Evolutionary conservation across 1,139 yeast genomes (phyloP).

Genomic region (Scheffersomyces segobiensis): DNA sequence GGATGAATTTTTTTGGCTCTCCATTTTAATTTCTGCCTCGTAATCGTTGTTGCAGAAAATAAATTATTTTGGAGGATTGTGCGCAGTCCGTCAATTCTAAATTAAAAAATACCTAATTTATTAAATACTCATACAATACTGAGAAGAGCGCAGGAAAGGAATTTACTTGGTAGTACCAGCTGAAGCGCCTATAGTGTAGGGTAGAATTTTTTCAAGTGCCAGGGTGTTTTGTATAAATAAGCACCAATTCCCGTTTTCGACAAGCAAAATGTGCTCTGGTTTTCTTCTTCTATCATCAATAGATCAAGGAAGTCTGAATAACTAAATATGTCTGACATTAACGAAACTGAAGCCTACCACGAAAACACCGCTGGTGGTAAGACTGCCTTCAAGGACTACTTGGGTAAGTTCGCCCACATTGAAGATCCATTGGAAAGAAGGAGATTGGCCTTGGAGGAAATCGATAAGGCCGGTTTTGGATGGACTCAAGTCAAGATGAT

Average conservation of each 20-base stretch:
- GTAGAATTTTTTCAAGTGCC: background rate
- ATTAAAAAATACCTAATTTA: background rate
- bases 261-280: background rate
- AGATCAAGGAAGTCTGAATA: background rate
- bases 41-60: background rate
- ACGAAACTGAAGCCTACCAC: constrained; percentile 17
- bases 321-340: constrained; percentile 25
- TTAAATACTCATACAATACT: background rate
- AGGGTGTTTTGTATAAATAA: background rate
- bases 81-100: background rate
- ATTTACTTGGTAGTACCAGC: background rate
- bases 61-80: background rate
- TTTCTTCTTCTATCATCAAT: background rate
- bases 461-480: constrained; percentile 81
- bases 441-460: constrained; percentile 83
- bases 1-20: background rate
- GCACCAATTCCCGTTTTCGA: background rate
- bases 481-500: constrained; percentile 90
- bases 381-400: constrained; percentile 84
- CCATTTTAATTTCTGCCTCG: background rate
- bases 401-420: constrained; percentile 80
- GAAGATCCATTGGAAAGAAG: constrained; percentile 89
- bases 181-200: background rate
- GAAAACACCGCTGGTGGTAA: constrained; percentile 63
- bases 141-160: background rate